Evolutionary conservation across 164 flowering plant genomes (phyloP), one percentile per base, ranked within the genome.

Genomic region (Saururus chinensis): DNA sequence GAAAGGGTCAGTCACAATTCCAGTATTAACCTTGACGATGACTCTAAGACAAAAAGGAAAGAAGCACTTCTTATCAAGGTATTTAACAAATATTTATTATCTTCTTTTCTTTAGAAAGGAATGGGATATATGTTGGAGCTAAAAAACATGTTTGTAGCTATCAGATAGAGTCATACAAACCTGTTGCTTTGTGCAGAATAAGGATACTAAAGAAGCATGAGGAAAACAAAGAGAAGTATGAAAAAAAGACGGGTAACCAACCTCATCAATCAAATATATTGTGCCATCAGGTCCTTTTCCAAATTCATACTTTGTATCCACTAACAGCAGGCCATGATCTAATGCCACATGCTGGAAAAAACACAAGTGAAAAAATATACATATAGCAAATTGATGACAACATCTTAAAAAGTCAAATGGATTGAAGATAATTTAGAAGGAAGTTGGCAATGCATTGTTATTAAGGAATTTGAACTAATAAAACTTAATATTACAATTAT

Each of bases 221-320:
- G 12, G 9, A 42, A 9, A 4, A 42, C 49, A 42, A 42, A 10
- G 12, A 4, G 17, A 40, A 40, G 17, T 14, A 42, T 7, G 11
- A 12, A 45, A 17, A 45, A 12, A 45, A 45, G 17, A 12, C n/a
- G n/a, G 49, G 55, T 22, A 52, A 20, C 77, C 37, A 61, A 93
- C 99, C 96, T 93, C 97, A 71, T 93, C 99, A 67, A 93, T 79
- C 71, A 93, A 75, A 59, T 80, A 74, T 68, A 93, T 64, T 20
- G 83, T 67, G 61, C 97, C 99, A 81, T 93, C 96, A 22, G 79
- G 35, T 45, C 77, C 83, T 76, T 93, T 93, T 68, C 99, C 99
- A 76, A 93, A 88, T 71, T 93, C 99, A 76, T 93, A 93, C 72
- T 93, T 93, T 20, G 99, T 90, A 65, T 93, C 96, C 62, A 90